Conservation (phyloP, 2,329 filamentous ascomycete species). For the Claviceps monticola region DNA sequence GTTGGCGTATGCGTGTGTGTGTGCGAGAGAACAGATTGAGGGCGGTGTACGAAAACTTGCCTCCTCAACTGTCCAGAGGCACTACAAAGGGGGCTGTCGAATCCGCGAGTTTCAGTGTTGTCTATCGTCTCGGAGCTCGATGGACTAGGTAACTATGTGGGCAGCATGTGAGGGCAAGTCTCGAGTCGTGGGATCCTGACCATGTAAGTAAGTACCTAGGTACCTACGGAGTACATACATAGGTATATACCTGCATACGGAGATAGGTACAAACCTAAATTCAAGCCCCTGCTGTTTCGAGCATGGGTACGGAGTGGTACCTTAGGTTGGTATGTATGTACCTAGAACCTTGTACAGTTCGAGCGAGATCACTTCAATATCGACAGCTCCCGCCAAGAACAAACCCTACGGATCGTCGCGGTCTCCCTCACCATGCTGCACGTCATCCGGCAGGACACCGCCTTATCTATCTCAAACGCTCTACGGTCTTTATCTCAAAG, state of each 20-base stretch:
- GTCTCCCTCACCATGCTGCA: neutral
- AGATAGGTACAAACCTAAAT: too few relatives aligned
- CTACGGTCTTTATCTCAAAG: neutral
- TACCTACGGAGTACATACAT: too few relatives aligned
- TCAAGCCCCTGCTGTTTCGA: conserved; percentile 3
- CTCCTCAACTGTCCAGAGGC: too few relatives aligned
- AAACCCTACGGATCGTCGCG: conserved; percentile 4
- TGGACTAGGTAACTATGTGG: conserved; percentile 4
- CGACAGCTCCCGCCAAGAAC: neutral
- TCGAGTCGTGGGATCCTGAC: conserved; percentile 3
- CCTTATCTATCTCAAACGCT: neutral
- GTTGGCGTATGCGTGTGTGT: too few relatives aligned
- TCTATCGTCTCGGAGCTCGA: neutral
- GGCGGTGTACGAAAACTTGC: too few relatives aligned
- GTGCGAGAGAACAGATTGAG: too few relatives aligned
- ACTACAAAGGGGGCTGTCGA: too few relatives aligned
- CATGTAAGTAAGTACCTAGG: too few relatives aligned
- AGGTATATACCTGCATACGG: neutral
- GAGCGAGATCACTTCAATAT: neutral
- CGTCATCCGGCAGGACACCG: neutral
- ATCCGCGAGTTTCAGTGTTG: too few relatives aligned
- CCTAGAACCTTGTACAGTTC: neutral
- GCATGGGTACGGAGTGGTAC: neutral
- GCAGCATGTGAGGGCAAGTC: conserved; percentile 6
- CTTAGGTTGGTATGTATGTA: neutral